Percentiles rank a stretch among this genome's conserved stretches.
phyloP scores from a whole-genome alignment of 2,329 filamentous ascomycete genomes.

The Chaetomiaceae sp. region DNA sequence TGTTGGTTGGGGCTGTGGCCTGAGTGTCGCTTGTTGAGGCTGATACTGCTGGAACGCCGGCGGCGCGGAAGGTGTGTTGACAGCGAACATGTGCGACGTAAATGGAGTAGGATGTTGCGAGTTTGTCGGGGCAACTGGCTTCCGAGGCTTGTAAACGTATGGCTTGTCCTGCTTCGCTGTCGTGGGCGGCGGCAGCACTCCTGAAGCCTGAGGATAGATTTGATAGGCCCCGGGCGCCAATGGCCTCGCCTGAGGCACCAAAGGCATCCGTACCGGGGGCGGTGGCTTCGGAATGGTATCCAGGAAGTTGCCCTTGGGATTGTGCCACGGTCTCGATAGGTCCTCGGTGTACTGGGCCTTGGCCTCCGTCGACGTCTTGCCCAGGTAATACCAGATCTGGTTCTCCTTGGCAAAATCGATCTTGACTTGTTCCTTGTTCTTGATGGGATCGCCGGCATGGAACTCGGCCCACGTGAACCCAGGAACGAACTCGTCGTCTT shows the following conservation, averaged over 20 bases:
- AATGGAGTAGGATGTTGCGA: slow-evolving; percentile 25
- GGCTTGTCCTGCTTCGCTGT: slow-evolving; percentile 40
- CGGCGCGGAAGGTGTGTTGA: slow-evolving; percentile 28
- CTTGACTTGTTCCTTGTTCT: slow-evolving; percentile 59
- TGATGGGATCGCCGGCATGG: slow-evolving; percentile 51
- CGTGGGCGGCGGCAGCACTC: slow-evolving; percentile 4
- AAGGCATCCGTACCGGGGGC: slow-evolving; percentile 24
- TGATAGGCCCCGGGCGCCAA: slow-evolving; percentile 21
- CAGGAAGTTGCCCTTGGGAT: slow-evolving; percentile 66
- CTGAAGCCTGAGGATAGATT: slow-evolving; percentile 11
- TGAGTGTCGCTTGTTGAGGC: slow-evolving; percentile 4
- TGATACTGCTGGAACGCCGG: slow-evolving; percentile 19
- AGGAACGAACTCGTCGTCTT: slow-evolving; percentile 63
- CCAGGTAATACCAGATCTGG: slow-evolving; percentile 85
- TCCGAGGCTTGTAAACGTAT: slow-evolving; percentile 50
- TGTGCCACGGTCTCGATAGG: slow-evolving; percentile 54
- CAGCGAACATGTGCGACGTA: slow-evolving; percentile 35
- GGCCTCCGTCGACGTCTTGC: slow-evolving; percentile 80
- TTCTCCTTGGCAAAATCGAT: slow-evolving; percentile 69
- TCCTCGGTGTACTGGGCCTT: slow-evolving; percentile 89
- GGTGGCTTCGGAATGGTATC: slow-evolving; percentile 56
- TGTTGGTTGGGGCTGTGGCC: slow-evolving; percentile 8
- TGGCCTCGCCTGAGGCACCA: slow-evolving; percentile 21
- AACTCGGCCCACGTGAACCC: slow-evolving; percentile 78
- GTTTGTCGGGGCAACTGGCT: slow-evolving; percentile 29